Evolutionary conservation across 164 flowering plant species (phyloP), one percentile per base, ranked within the genome.

Genomic region (Annona squamosa): DNA sequence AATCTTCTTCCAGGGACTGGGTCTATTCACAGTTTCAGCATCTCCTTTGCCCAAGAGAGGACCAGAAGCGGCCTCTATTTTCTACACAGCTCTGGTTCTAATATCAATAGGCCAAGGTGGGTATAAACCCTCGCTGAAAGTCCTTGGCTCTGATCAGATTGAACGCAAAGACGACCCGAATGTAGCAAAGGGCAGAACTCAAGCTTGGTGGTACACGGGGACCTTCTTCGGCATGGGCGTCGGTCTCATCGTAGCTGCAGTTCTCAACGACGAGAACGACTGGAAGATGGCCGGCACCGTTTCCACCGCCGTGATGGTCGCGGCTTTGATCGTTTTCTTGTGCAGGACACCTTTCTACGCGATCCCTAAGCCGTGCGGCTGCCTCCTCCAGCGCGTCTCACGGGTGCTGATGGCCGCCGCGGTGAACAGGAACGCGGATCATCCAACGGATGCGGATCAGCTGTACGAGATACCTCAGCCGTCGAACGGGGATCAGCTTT

Each of bases 61-160:
- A 0, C 42, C 44, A 46, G 37, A 9, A 6, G 57, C 16, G 10
- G 57, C 9, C 7, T 68, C 47, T 10, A 71, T 52, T 52, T 52
- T 71, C 69, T 59, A 59, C 26, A 10, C 70, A 44, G 74, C 72
- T 43, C 26, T 78, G 69, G 42, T 78, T 48, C 77, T 78, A 19
- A 68, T 74, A n/a, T 74, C 77, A 47, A 9, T 74, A 5, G 80
- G 80, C 63, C 71, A 74, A 56, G 80, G 77, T n/a, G 73, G 75
- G 41, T 48, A 72, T 12, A 5, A 63, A 37, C 75, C 72, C 18
- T 63, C 62, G 46, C 65, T 75, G 62, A 67, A 63, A 37, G 73
- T 69, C 19, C 69, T 75, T 44, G 75, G 72, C 4, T 72, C 59
- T 46, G 72, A 72, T 72, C 81, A 75, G 72, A 69, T 75, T 48